Base-by-base conservation (phyloP, 495 filamentous ascomycete species). In the Usnea hakonensis region DNA sequence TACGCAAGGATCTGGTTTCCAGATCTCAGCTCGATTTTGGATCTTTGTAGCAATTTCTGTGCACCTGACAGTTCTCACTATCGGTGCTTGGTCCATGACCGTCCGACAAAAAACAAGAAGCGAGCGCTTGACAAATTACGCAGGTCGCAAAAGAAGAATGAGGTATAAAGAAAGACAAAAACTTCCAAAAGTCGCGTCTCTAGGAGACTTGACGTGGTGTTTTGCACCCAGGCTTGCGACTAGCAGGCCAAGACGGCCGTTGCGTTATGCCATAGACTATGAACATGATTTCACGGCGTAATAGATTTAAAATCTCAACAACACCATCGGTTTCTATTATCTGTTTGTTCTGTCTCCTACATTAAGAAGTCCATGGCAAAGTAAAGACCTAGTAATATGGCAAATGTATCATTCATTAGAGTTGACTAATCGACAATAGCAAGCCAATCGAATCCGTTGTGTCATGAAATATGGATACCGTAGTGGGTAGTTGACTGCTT, bases 11-110 rank as follows among this genome's bases (percentile, higher is more conserved):
- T 50, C 44, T 21, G 26, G 44, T 28, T 50, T 50, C 26, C 19
- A 50, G 44, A 50, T 50, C 19, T 50, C 44, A 21, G 44, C 44
- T n/a, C 44, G 26, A 50, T 50, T 50, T 50, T 50, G 44, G 44
- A 28, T 50, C 44, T 50, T 50, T 6, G 44, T 50, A 28, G 44
- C 44, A 50, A n/a, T 50, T 21, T 50, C 44, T 50, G 44, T 50
- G 44, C 44, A 5, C 26, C 26, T 50, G 44, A 50, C 44, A 50
- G 17, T 50, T n/a, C 44, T 50, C 26, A 50, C 44, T 50, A 50
- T 50, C 26, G 44, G 44, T 50, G 44, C 44, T 28, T 50, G 44
- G 44, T 50, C 26, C 44, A 50, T 17, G 26, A 28, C 26, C 26
- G 44, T 50, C 19, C 44, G 44, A 28, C 44, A 50, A 50, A 50